A percentile compares a stretch with the other conserved stretches of the same genome.
phyloP scores from a whole-genome alignment of 139 green algal species.

The Tetraselmis chui region DNA sequence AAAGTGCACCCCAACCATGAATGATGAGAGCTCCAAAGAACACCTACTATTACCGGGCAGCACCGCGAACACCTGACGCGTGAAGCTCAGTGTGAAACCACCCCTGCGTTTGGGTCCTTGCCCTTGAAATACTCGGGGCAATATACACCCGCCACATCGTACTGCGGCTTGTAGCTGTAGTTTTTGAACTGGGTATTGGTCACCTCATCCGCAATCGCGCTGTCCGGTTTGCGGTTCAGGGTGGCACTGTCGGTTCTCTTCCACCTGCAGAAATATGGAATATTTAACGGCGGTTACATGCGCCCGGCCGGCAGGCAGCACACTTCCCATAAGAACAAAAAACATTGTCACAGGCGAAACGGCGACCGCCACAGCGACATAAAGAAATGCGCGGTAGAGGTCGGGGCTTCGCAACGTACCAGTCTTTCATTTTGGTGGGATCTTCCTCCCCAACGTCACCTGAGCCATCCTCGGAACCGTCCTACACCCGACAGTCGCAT shows the following conservation, averaged over 20 bases:
- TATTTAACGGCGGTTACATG: not conserved
- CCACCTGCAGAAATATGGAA: not conserved
- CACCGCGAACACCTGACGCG: no score
- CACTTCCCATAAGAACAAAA: not conserved
- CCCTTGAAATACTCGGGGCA: not conserved
- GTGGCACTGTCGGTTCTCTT: not conserved
- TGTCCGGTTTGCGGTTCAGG: not conserved
- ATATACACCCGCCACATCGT: not conserved
- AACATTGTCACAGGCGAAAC: not conserved
- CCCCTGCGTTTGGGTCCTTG: not conserved
- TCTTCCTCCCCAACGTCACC: not conserved
- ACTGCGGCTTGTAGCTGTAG: not conserved
- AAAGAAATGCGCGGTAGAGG: no score
- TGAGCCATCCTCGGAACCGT: not conserved
- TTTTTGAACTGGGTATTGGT: not conserved
- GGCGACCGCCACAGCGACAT: no score
- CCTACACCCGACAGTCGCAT: not conserved
- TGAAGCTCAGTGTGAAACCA: not conserved
- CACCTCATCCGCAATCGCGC: not conserved
- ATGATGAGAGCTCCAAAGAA: no score
- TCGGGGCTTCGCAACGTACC: not conserved
- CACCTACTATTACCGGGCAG: no score
- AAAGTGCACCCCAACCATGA: no score
- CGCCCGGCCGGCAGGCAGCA: not conserved
- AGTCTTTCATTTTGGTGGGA: not conserved